These are phyloP conservation scores for Lentinula sp. DNA, from an alignment of 768 basidiomycete genomes.

Conservation along the genomic window DNA sequence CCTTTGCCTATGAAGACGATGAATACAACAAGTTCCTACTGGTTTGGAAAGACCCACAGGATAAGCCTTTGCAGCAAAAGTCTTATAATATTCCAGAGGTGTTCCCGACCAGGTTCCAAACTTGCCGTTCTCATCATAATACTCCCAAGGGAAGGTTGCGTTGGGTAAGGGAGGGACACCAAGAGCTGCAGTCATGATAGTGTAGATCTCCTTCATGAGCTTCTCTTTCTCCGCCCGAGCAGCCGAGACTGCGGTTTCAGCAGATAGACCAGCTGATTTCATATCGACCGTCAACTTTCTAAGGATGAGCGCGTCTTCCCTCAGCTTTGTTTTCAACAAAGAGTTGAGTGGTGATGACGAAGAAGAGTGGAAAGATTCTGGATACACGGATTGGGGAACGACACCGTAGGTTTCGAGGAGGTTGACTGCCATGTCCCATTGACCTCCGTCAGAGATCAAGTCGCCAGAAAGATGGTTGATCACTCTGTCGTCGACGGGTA, in stretches of 20 bases:
- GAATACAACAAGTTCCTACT: background rate
- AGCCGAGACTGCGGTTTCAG: slow-evolving; percentile 39
- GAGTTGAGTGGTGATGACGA: slow-evolving; percentile 65
- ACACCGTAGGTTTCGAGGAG: slow-evolving; percentile 72
- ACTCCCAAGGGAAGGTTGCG: slow-evolving; percentile 81
- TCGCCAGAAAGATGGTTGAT: slow-evolving; percentile 68
- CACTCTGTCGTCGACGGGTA: slow-evolving; percentile 79
- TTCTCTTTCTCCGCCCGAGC: slow-evolving; percentile 82
- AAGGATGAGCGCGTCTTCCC: slow-evolving; percentile 84
- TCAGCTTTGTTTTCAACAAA: slow-evolving; percentile 84
- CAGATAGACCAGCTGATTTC: slow-evolving; percentile 37
- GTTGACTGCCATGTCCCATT: slow-evolving; percentile 84
- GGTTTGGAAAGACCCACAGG: slow-evolving; percentile 30
- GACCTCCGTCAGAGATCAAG: slow-evolving; percentile 87
- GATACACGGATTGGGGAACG: slow-evolving; percentile 76
- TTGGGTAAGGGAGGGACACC: slow-evolving; percentile 79
- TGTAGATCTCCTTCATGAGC: slow-evolving; percentile 79
- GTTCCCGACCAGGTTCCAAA: slow-evolving; percentile 73
- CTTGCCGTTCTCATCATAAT: slow-evolving; percentile 77
- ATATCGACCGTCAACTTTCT: slow-evolving; percentile 57
- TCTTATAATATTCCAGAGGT: slow-evolving; percentile 72
- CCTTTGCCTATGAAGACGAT: slow-evolving; percentile 40
- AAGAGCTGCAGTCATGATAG: slow-evolving; percentile 76
- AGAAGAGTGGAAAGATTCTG: slow-evolving; percentile 81
- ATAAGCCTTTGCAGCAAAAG: slow-evolving; percentile 52